These are phyloP conservation scores for Amanita jacksonii DNA, from an alignment of 768 basidiomycete species.

Conservation along the genomic window DNA sequence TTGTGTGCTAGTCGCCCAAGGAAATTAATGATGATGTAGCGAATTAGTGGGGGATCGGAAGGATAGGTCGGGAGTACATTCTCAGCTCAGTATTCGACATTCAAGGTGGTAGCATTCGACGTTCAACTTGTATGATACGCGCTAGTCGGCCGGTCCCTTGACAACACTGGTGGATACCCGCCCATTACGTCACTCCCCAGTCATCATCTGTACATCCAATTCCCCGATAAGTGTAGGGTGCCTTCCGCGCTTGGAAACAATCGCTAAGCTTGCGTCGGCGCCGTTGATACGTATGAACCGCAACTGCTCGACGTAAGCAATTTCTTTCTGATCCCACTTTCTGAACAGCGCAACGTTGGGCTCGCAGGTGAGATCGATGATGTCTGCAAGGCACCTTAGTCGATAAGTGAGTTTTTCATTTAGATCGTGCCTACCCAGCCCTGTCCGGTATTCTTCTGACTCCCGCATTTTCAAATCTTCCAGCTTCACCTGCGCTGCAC, in stretches of 20 bases:
- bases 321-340: constrained; percentile 70
- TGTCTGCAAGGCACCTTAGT: constrained; percentile 35
- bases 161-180: too few species aligned
- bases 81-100: too few species aligned
- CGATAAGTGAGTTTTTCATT: too few species aligned
- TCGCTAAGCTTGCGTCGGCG: constrained; percentile 30
- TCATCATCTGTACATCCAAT: constrained; percentile 13
- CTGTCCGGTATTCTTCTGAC: constrained; percentile 66
- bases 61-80: too few species aligned
- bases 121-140: too few species aligned
- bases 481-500: constrained; percentile 50
- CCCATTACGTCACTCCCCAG: too few species aligned
- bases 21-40: too few species aligned
- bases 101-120: too few species aligned
- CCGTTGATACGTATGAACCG: constrained; percentile 73
- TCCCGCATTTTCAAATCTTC: constrained; percentile 67
- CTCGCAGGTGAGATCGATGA: constrained; percentile 70
- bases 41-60: too few species aligned
- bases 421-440: constrained; percentile 68
- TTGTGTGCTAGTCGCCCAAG: too few species aligned
- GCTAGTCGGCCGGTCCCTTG: too few species aligned
- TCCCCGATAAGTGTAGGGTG: constrained; percentile 30
- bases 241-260: constrained; percentile 54
- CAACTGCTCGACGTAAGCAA: constrained; percentile 59
- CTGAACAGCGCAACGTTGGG: constrained; percentile 63